Conservation (phyloP, 2,329 filamentous ascomycete species). For the Orbilia brochopaga region DNA sequence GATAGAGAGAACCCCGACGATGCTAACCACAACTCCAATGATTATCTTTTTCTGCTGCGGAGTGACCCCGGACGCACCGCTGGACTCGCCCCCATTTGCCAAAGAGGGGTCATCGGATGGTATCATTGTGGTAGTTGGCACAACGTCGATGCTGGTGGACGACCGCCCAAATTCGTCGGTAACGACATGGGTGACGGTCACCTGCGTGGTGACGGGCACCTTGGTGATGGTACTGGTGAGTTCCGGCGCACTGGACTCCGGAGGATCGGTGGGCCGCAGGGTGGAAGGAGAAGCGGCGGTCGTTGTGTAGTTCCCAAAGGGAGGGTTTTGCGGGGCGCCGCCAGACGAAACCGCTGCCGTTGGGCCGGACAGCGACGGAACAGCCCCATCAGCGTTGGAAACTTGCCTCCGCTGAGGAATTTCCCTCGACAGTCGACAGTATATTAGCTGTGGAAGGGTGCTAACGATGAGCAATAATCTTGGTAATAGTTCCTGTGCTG, state of each 20-base stretch:
- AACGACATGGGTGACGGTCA: slow-evolving; percentile 41
- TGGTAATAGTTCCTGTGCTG: slow-evolving; percentile 9
- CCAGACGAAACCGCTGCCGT: not conserved
- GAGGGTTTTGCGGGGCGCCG: slow-evolving; percentile 14
- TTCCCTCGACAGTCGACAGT: slow-evolving; percentile 13
- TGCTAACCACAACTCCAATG: slow-evolving; percentile 44
- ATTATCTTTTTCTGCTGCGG: slow-evolving; percentile 48
- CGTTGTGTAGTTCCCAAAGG: slow-evolving; percentile 43
- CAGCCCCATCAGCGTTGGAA: slow-evolving; percentile 6
- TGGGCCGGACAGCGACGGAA: not conserved
- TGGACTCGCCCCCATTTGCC: slow-evolving; percentile 38
- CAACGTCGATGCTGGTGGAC: slow-evolving; percentile 33
- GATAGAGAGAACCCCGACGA: slow-evolving; percentile 39
- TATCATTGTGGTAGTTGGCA: slow-evolving; percentile 45
- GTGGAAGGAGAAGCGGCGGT: slow-evolving; percentile 10
- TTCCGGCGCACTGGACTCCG: slow-evolving; percentile 9
- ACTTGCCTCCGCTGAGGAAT: slow-evolving; percentile 28
- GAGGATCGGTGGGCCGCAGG: not conserved
- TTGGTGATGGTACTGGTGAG: slow-evolving; percentile 39
- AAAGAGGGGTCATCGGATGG: slow-evolving; percentile 40
- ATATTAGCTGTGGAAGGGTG: slow-evolving; percentile 12
- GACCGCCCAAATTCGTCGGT: slow-evolving; percentile 39
- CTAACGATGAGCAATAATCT: slow-evolving; percentile 12
- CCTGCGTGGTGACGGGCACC: slow-evolving; percentile 36
- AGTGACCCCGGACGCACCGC: slow-evolving; percentile 36